A percentile compares a stretch with the other conserved stretches of the same genome.
phyloP scores from a whole-genome alignment of 2,329 filamentous ascomycete species.

The Beauveria caledonica region DNA sequence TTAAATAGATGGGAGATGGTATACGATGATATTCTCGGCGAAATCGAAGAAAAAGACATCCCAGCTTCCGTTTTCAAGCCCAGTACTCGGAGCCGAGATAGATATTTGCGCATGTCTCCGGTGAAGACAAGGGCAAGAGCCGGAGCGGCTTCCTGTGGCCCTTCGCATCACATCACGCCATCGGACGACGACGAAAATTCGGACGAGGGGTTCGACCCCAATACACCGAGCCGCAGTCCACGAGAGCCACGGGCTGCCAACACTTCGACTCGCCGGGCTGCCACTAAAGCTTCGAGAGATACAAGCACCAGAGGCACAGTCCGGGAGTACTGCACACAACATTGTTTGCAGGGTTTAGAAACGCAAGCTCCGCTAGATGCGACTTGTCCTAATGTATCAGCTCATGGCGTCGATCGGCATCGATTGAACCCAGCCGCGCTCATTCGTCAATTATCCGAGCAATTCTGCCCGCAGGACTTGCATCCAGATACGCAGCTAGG shows the following conservation, averaged over 20 bases:
- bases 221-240: constrained; percentile 14
- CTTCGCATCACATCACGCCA: neutral
- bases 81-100: neutral
- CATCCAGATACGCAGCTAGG: neutral
- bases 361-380: neutral
- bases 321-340: neutral
- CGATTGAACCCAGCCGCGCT: neutral
- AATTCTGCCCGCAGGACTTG: neutral
- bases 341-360: neutral
- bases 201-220: neutral
- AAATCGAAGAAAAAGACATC: neutral
- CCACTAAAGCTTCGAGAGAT: neutral
- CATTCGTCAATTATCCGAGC: neutral
- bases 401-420: neutral
- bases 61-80: constrained; percentile 4
- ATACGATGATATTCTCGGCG: constrained; percentile 1
- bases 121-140: neutral
- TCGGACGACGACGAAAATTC: neutral
- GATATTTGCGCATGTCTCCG: neutral
- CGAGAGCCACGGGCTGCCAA: constrained; percentile 13
- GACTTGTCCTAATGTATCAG: neutral
- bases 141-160: neutral
- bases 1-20: constrained; percentile 4
- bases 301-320: neutral
- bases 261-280: neutral